A percentile compares a stretch with the other conserved stretches of the same genome.
These are phyloP conservation scores for Pleurostoma richardsiae DNA, from an alignment of 2,329 filamentous ascomycete genomes.

Conservation along the genomic window DNA sequence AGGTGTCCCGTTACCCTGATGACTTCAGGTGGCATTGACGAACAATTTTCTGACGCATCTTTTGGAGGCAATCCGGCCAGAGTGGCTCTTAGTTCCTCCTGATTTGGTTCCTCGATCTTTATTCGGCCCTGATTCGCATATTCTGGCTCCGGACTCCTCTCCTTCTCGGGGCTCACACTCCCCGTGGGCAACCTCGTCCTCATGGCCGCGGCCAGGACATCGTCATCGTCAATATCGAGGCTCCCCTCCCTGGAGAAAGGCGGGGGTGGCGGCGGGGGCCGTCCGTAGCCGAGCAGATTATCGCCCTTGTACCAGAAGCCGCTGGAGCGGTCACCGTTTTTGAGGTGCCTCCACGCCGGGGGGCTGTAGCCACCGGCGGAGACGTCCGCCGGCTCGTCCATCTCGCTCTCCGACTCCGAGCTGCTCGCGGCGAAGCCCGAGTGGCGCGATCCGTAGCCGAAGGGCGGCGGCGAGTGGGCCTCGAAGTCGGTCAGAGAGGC, in stretches of 20 bases:
- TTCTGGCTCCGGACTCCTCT: conserved; percentile 42
- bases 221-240: conserved; percentile 26
- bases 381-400: conserved; percentile 30
- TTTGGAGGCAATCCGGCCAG: conserved; percentile 22
- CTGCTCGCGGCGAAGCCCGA: conserved; percentile 31
- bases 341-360: conserved; percentile 56
- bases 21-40: conserved; percentile 21
- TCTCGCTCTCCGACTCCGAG: conserved; percentile 32
- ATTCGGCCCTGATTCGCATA: conserved; percentile 5
- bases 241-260: conserved; percentile 19
- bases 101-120: conserved; percentile 11
- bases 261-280: conserved; percentile 11
- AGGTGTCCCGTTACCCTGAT: conserved; percentile 5
- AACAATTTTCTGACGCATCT: conserved; percentile 44
- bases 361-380: conserved; percentile 56
- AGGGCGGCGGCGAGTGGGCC: conserved; percentile 29
- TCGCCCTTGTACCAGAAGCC: conserved; percentile 55
- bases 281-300: conserved; percentile 11
- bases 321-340: conserved; percentile 52
- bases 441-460: conserved; percentile 34
- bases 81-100: conserved; percentile 16
- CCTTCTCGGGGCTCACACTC: conserved; percentile 51
- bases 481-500: conserved; percentile 51
- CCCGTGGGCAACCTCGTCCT: conserved; percentile 50
- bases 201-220: conserved; percentile 45